Conservation (phyloP, 371 early-diverging fungal species). For the Apophysomyces elegans region DNA sequence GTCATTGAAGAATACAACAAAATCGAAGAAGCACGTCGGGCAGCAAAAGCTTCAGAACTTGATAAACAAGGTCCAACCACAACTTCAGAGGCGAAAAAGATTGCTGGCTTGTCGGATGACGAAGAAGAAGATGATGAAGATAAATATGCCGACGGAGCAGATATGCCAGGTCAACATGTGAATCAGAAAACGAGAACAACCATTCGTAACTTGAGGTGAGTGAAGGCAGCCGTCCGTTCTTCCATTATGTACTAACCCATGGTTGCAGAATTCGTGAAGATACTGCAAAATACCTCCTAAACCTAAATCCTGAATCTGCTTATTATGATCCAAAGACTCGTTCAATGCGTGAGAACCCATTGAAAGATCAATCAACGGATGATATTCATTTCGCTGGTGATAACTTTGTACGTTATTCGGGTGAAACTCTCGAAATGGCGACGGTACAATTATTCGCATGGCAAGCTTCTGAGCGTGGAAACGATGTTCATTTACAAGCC, state of each 20-base stretch:
- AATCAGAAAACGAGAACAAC: constrained; percentile 93
- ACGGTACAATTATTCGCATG: constrained; percentile 91
- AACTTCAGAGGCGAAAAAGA: constrained; percentile 61
- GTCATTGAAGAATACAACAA: constrained; percentile 88
- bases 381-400: constrained; percentile 82
- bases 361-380: constrained; percentile 66
- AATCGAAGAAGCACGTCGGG: constrained; percentile 86
- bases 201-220: constrained; percentile 89
- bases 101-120: constrained; percentile 63
- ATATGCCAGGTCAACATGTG: constrained; percentile 90
- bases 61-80: constrained; percentile 68
- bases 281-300: constrained; percentile 96
- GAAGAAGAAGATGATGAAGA: constrained; percentile 87
- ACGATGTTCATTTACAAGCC: constrained; percentile 86
- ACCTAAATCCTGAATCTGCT: constrained; percentile 93
- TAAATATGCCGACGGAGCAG: constrained; percentile 88
- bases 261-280: constrained; percentile 92
- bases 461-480: constrained; percentile 88
- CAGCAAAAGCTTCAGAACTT: constrained; percentile 79
- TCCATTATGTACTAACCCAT: background rate
- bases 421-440: constrained; percentile 81
- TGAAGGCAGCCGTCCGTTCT: background rate
- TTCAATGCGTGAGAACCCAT: constrained; percentile 97
- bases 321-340: constrained; percentile 99
- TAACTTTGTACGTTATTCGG: constrained; percentile 90